A percentile compares a stretch with the other conserved stretches of the same genome.
These are phyloP conservation scores for Malus sieversii DNA, from an alignment of 306 rosid genomes.

Conservation along the genomic window DNA sequence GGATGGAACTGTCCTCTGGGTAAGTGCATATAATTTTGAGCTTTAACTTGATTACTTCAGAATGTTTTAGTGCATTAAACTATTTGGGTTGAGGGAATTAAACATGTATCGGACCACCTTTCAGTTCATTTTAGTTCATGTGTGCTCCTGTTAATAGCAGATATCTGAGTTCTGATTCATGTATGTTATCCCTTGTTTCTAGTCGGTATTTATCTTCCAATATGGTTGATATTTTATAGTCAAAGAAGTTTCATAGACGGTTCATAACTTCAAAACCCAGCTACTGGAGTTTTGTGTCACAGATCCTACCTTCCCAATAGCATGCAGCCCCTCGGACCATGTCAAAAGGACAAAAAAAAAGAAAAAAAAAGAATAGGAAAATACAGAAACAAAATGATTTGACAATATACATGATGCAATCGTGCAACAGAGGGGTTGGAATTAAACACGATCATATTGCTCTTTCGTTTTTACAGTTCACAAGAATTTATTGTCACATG, in stretches of 20 bases:
- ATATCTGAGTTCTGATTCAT: neutral
- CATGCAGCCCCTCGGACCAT: neutral
- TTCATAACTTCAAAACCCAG: neutral
- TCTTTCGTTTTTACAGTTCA: neutral
- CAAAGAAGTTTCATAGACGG: neutral
- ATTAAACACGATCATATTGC: neutral
- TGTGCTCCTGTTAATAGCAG: neutral
- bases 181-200: neutral
- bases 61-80: neutral
- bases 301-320: neutral
- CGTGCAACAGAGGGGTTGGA: neutral
- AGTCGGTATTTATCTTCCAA: neutral
- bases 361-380: no score
- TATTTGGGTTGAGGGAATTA: neutral
- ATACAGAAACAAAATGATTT: no score
- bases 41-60: neutral
- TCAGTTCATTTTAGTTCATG: neutral
- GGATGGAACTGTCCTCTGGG: slow-evolving; percentile 98
- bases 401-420: neutral
- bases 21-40: slow-evolving; percentile 31
- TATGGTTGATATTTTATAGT: neutral
- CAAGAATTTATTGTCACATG: neutral
- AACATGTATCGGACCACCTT: neutral
- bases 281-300: neutral
- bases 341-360: no score